Evolutionary conservation across 192 early-diverging fungal genomes (phyloP).

Genomic region (Funneliformis mosseae): DNA sequence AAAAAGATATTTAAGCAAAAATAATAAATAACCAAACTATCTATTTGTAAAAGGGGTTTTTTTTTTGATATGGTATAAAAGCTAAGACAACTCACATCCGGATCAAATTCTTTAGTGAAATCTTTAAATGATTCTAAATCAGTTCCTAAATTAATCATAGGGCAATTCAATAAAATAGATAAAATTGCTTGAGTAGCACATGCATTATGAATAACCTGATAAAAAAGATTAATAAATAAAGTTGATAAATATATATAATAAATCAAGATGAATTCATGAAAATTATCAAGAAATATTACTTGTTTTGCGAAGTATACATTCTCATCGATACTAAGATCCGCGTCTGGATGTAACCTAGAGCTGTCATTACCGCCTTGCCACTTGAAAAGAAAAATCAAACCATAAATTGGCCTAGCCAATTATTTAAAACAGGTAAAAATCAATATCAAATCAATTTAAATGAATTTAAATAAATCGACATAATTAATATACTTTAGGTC

Average conservation of each 20-base stretch:
- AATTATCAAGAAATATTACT: slow-evolving; percentile 35
- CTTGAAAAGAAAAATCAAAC: slow-evolving; percentile 85
- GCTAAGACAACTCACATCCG: slow-evolving; percentile 53
- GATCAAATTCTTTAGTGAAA: slow-evolving; percentile 70
- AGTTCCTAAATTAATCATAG: slow-evolving; percentile 69
- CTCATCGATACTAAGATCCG: slow-evolving; percentile 40
- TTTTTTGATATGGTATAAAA: background rate
- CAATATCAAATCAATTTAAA: background rate
- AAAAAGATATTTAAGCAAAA: background rate
- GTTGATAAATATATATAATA: background rate
- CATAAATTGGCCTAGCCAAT: slow-evolving; percentile 62
- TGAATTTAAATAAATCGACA: background rate
- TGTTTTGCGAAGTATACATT: slow-evolving; percentile 75
- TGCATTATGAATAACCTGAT: slow-evolving; percentile 79
- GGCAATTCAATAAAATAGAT: slow-evolving; percentile 70
- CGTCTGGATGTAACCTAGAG: slow-evolving; percentile 33
- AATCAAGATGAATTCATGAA: background rate
- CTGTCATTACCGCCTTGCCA: slow-evolving; percentile 57
- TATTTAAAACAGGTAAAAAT: background rate
- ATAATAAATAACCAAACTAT: background rate
- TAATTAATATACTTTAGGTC: slow-evolving; percentile 56
- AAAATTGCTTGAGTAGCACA: slow-evolving; percentile 88
- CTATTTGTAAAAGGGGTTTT: too few relatives aligned
- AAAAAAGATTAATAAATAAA: background rate
- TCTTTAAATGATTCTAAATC: slow-evolving; percentile 67